These are phyloP conservation scores for Cryptococcus hybrid DNA, from an alignment of 1,284 basidiomycete species.

Conservation along the genomic window DNA sequence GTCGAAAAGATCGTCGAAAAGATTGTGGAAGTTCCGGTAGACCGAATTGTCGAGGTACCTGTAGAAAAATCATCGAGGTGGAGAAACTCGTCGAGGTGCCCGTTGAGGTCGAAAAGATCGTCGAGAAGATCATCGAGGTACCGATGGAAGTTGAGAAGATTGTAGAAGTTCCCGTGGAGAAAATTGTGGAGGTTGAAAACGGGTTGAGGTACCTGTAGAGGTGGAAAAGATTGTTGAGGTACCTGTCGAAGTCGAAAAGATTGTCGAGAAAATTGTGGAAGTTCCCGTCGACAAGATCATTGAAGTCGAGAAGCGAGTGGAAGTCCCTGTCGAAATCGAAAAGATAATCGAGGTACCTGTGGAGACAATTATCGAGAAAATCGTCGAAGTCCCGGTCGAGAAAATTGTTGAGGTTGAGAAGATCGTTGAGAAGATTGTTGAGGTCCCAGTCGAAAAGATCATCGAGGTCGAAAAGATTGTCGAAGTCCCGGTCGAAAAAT, in stretches of 20 bases:
- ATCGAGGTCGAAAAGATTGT: conserved; percentile 37
- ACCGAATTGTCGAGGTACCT: conserved; percentile 32
- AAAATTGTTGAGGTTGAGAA: conserved; percentile 50
- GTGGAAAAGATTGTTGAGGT: conserved; percentile 44
- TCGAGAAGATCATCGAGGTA: conserved; percentile 41
- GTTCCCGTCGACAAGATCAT: conserved; percentile 29
- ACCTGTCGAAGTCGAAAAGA: conserved; percentile 37
- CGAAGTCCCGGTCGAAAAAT: conserved; percentile 28
- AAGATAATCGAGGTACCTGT: conserved; percentile 23
- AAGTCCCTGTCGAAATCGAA: conserved; percentile 26
- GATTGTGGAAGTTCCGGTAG: conserved; percentile 21
- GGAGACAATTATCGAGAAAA: conserved; percentile 39
- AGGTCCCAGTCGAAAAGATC: conserved; percentile 37
- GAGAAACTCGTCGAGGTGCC: conserved; percentile 41
- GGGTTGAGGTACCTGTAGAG: conserved; percentile 28
- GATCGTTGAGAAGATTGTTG: conserved; percentile 41
- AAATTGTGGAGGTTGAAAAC: conserved; percentile 43
- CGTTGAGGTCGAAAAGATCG: conserved; percentile 44
- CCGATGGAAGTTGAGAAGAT: conserved; percentile 36
- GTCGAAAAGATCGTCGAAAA: conserved; percentile 39
- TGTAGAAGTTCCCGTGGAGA: conserved; percentile 36
- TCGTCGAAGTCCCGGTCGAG: conserved; percentile 33
- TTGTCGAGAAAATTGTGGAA: conserved; percentile 37
- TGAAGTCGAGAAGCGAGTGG: conserved; percentile 42
- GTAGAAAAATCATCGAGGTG: conserved; percentile 39